Conservation (phyloP, 306 rosid species). For the Cucurbita ficifolia region DNA sequence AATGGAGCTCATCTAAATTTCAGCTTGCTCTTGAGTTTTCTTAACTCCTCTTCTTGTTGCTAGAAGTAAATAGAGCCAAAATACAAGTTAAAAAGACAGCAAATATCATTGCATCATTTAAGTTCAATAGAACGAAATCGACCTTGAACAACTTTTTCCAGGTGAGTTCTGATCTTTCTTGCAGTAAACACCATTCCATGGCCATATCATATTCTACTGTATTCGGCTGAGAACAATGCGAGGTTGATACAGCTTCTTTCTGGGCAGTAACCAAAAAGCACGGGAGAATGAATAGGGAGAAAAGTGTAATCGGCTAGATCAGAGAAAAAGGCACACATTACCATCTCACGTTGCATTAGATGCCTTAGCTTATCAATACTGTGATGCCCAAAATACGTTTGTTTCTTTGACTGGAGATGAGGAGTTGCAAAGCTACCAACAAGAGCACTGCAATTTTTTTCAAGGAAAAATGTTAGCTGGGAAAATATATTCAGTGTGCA, state of each 20-base stretch:
- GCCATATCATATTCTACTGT: slow-evolving; percentile 41
- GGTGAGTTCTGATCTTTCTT: slow-evolving; percentile 28
- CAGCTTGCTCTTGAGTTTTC: slow-evolving; percentile 37
- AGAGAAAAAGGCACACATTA: slow-evolving; percentile 11
- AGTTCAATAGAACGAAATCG: not conserved
- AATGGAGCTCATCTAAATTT: slow-evolving; percentile 25
- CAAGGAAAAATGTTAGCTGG: not conserved
- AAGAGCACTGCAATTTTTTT: slow-evolving; percentile 38
- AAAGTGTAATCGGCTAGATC: not conserved
- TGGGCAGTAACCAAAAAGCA: slow-evolving; percentile 10
- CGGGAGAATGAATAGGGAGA: not conserved
- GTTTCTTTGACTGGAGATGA: slow-evolving; percentile 38
- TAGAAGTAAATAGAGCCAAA: slow-evolving; percentile 7
- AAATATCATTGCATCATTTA: slow-evolving; percentile 7
- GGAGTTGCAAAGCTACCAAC: slow-evolving; percentile 43
- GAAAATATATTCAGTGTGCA: not conserved
- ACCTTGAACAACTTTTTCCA: slow-evolving; percentile 55
- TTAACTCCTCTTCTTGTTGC: slow-evolving; percentile 57
- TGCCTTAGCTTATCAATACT: slow-evolving; percentile 34
- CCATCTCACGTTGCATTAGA: slow-evolving; percentile 56
- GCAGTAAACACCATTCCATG: slow-evolving; percentile 36
- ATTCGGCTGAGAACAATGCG: slow-evolving; percentile 48
- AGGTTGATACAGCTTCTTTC: slow-evolving; percentile 42
- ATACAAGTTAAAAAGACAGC: not conserved
- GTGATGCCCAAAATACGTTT: slow-evolving; percentile 56